These are phyloP conservation scores for Marasmius oreades DNA, from an alignment of 1,284 basidiomycete genomes.

Conservation along the genomic window DNA sequence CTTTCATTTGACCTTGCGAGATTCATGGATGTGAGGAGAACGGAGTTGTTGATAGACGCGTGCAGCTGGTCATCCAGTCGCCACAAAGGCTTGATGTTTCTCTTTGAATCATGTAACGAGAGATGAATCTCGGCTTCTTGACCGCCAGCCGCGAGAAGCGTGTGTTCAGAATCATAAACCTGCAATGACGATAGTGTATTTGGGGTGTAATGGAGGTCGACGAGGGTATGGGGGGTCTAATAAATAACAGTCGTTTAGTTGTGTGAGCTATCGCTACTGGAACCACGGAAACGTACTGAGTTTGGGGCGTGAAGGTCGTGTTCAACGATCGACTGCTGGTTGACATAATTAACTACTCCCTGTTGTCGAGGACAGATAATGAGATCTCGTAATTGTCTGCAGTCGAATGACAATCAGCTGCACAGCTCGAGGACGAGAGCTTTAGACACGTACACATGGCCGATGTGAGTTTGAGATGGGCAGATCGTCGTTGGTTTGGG, in stretches of 20 bases:
- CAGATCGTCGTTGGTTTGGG: constrained; percentile 39
- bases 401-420: constrained; percentile 7
- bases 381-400: constrained; percentile 73
- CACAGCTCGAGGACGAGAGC: constrained; percentile 1
- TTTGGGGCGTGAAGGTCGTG: constrained; percentile 54
- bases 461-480: constrained; percentile 53
- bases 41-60: constrained; percentile 83
- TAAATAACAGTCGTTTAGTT: not conserved
- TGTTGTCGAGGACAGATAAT: constrained; percentile 67
- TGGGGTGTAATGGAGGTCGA: constrained; percentile 56
- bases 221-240: constrained; percentile 49
- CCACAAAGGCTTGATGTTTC: constrained; percentile 42
- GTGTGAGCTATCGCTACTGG: not conserved
- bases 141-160: constrained; percentile 79
- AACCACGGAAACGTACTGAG: constrained; percentile 39
- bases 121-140: constrained; percentile 79
- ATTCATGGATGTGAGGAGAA: constrained; percentile 63
- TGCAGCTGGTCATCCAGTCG: constrained; percentile 50
- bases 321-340: constrained; percentile 55
- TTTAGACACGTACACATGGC: constrained; percentile 60
- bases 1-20: constrained; percentile 54
- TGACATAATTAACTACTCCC: constrained; percentile 68
- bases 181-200: constrained; percentile 67
- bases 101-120: constrained; percentile 40
- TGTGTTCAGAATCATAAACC: constrained; percentile 48